Conservation (phyloP, 306 rosid genomes). For the Casuarina equisetifolia region DNA sequence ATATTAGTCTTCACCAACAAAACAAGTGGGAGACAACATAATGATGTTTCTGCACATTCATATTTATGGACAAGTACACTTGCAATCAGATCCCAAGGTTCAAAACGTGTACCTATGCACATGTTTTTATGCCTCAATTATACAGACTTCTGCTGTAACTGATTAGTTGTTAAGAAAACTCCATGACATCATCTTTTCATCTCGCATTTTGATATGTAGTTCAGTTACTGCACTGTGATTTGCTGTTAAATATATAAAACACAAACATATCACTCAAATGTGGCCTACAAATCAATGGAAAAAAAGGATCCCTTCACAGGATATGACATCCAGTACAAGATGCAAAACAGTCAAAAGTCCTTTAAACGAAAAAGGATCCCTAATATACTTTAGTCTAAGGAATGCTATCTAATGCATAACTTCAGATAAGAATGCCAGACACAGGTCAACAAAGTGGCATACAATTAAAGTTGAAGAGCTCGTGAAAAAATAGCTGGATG, state of each 20-base stretch:
- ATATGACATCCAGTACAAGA: neutral
- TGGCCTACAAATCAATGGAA: neutral
- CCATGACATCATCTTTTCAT: too few relatives aligned
- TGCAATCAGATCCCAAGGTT: neutral
- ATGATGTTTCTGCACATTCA: conserved; percentile 3
- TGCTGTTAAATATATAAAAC: neutral
- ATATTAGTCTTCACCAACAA: neutral
- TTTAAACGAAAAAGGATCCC: neutral
- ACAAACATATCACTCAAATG: neutral
- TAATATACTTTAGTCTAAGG: neutral
- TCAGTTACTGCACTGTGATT: neutral
- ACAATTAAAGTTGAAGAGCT: neutral
- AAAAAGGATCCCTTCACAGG: neutral
- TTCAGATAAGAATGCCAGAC: neutral
- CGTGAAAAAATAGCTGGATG: neutral
- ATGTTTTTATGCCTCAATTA: neutral
- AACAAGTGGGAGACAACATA: neutral
- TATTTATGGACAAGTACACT: neutral
- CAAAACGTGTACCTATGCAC: neutral
- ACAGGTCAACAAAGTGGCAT: neutral
- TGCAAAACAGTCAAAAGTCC: neutral
- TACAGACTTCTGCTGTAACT: neutral
- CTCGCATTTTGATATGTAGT: neutral
- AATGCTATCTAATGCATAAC: neutral
- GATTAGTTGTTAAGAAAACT: neutral